Conservation (phyloP, 2,329 filamentous ascomycete species). For the Hypoxylon sp. region DNA sequence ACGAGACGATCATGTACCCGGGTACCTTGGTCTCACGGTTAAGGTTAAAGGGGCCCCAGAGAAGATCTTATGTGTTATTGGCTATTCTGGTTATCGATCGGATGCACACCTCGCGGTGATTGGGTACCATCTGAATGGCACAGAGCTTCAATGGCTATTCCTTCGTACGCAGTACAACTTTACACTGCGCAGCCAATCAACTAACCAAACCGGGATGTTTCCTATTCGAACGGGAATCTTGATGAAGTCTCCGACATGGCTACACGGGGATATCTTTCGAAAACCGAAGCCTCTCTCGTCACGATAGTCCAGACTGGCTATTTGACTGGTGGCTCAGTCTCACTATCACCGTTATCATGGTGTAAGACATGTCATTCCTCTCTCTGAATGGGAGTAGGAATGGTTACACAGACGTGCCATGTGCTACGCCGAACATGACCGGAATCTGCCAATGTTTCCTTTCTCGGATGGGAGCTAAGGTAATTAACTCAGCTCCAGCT, state of each 20-base stretch:
- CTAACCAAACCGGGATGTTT: constrained; percentile 8
- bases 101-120: constrained; percentile 16
- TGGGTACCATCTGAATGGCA: constrained; percentile 32
- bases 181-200: constrained; percentile 21
- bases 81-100: background rate
- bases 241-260: constrained; percentile 11
- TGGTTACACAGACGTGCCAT: constrained; percentile 26
- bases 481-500: constrained; percentile 3
- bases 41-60: constrained; percentile 17
- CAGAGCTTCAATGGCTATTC: constrained; percentile 6
- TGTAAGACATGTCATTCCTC: constrained; percentile 32
- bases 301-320: constrained; percentile 9
- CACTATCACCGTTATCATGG: constrained; percentile 22
- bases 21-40: constrained; percentile 17
- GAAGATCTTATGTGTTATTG: too few relatives aligned
- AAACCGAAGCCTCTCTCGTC: constrained; percentile 15
- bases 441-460: background rate
- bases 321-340: constrained; percentile 17
- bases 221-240: constrained; percentile 8
- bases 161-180: constrained; percentile 23
- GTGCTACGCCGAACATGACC: constrained; percentile 20
- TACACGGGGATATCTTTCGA: constrained; percentile 8
- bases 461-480: constrained; percentile 1
- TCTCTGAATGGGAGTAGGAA: background rate
- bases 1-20: constrained; percentile 8